Evolutionary conservation across 768 basidiomycete genomes (phyloP).

Genomic region (Leccinum uliginosum): DNA sequence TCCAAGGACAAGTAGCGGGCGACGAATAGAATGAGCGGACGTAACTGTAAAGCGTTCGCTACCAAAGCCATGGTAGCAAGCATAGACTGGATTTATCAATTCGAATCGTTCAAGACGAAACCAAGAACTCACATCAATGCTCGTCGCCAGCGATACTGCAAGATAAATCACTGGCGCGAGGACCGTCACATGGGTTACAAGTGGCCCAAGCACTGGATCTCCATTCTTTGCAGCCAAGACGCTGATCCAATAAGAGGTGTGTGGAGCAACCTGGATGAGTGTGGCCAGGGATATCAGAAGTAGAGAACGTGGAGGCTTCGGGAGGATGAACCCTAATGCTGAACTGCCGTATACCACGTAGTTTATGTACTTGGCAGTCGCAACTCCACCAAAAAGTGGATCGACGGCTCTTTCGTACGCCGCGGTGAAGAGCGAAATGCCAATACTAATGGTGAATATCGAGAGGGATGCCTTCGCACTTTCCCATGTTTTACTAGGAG

Average conservation of each 20-base stretch:
- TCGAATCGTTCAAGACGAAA: not conserved
- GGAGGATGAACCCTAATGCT: conserved; percentile 30
- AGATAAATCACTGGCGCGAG: conserved; percentile 55
- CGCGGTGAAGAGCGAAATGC: conserved; percentile 55
- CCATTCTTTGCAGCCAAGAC: conserved; percentile 52
- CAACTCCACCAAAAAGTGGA: conserved; percentile 64
- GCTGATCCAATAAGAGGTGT: conserved; percentile 64
- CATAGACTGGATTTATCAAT: conserved; percentile 11
- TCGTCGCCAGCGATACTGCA: conserved; percentile 43
- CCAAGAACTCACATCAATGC: conserved; percentile 34
- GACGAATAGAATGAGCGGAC: conserved; percentile 16
- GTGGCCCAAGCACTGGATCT: conserved; percentile 53
- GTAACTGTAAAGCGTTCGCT: conserved; percentile 25
- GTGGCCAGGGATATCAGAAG: conserved; percentile 34
- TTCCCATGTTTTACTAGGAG: conserved; percentile 8
- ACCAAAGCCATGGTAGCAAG: conserved; percentile 24
- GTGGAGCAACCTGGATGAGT: conserved; percentile 46
- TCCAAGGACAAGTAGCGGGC: conserved; percentile 18
- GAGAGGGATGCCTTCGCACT: conserved; percentile 18
- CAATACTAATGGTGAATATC: conserved; percentile 25
- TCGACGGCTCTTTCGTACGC: conserved; percentile 60
- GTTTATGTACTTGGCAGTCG: conserved; percentile 47
- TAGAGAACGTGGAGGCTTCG: conserved; percentile 24
- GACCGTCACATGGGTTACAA: conserved; percentile 51
- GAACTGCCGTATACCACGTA: conserved; percentile 37